Base-by-base conservation (phyloP, 306 rosid genomes). In the Vigna radiata region DNA sequence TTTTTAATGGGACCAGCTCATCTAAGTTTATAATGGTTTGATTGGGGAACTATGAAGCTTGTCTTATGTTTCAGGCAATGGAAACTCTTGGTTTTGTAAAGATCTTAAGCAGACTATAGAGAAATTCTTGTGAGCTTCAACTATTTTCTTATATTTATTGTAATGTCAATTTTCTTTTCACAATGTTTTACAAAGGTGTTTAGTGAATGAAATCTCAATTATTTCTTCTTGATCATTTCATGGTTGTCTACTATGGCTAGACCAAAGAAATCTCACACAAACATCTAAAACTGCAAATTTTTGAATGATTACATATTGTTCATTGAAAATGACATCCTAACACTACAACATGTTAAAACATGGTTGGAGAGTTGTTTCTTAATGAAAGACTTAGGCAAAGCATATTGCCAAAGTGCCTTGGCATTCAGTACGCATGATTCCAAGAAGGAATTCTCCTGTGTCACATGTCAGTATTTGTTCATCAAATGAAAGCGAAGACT, bases 1-100 rank as follows among this genome's bases (percentile, higher is more conserved):
- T 89, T 91, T 91, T 48, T 66, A 82, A 81, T 74, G 89, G 93
- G 89, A 47, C 46, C 18, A 47, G 86, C 87, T 87, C 75, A 18
- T 65, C 6, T 41, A 4, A 46, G 75, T 85, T 68, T 54, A 74
- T 25, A 15, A 46, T 72, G 61, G 65, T 31, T 27, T 72, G 56
- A 23, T 58, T 76, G 73, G 44, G 44, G 25, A 19, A 36, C 56
- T 70, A 66, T 64, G 29, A 54, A 49, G 31, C 50, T 58, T 17
- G 54, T 41, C 27, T 50, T 50, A 37, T 39, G 64, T 13, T 70
- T 77, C 18, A 60, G 80, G 66, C 53, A 47, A 15, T 75, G 70
- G 33, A 7, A 61, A 53, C 46, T 31, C 68, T 68, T 75, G 29
- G 68, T 82, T 76, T 53, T 52, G 64, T 52, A 19, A 48, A 81